Evolutionary conservation across 768 basidiomycete species (phyloP), one percentile per base, ranked within the genome.

Genomic region (Pseudohyphozyma bogoriensis): DNA sequence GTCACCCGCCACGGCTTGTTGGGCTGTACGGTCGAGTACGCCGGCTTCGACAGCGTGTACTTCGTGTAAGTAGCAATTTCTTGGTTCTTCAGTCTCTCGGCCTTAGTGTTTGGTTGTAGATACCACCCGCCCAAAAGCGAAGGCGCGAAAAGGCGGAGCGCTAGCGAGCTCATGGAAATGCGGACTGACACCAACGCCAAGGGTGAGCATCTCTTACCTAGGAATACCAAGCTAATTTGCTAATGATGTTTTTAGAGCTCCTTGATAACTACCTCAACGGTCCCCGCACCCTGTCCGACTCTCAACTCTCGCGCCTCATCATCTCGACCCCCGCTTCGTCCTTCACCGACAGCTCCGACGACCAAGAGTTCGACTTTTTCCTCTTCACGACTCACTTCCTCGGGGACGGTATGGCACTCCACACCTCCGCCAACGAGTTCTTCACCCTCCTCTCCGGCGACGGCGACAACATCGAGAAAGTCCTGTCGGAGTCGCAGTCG

Each of bases 331-430:
- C 65, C 4, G 58, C 63, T 11, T 2, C 59, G 7, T 24, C 57
- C 57, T 35, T 59, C 32, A 6, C 53, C 58, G 32, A 59, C 72
- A 40, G 75, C 70, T 51, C 59, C 16, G 55, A 64, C 33, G 67
- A 57, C 50, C 72, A 56, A 35, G 72, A 79, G 55, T 83, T 78
- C 68, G 81, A 89, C 69, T 73, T 89, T 56, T 75, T 87, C 63
- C 79, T 91, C 51, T 84, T 83, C 64, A 83, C 85, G 5, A 81
- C 85, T 10, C 89, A 91, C 71, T 89, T 85, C 72, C 72, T 89
- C 50, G 87, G 87, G 24, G 89, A 91, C 70, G 89, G 89, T 26
- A 88, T 89, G 83, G 85, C 87, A 2, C 77, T 89, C 22, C 87
- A 89, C 73, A 78, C 81, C 60, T 85, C 85, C 63, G 86, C 85